Base-by-base conservation (phyloP, 2,329 filamentous ascomycete species). In the Epichloe typhina region DNA sequence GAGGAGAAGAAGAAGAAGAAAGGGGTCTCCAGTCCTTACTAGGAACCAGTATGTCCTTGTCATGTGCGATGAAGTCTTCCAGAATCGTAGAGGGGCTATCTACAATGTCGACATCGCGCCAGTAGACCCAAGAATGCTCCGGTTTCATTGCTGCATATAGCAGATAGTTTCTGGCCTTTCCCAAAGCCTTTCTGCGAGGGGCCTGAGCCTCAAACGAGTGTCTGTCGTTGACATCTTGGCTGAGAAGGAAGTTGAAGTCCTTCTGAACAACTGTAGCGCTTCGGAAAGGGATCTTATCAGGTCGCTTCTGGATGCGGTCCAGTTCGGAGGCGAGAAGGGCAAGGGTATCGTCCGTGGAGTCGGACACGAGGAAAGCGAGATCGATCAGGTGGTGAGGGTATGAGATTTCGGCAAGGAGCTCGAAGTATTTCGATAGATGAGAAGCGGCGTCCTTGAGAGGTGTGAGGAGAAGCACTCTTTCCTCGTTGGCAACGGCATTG, bases 51-150 rank as follows among this genome's bases (percentile, higher is more conserved):
- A 98, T 80, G 66, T 98, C 93, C 63, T 83, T 83, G 66, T 98
- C 87, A 62, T 97, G 93, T 19, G 88, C 87, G 60, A 95, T 86
- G 59, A 98, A 94, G 62, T 98, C 93, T 70, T 98, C 90, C 36
- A 98, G 74, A 54, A 98, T 94, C 62, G 79, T 83, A 56, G 79
- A 77, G 2, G 91, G 88, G 65, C 86, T 95, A 63, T 98, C 90
- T 45, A 87, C 82, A 59, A 98, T 96, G 67, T 98, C 93, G 47
- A 95, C 90, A 66, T 98, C 93, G 53, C 93, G 82, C 93, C 93
- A 98, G 68, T 96, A 97, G 8, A 97, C 90, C 93, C 93, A 98
- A 8, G 89, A 91, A 65, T 98, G 93, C 54, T 97, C 89, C 0
- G 89, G 82, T 72, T 94, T 95, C 61, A 98, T 65, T 3, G 93